Percentiles rank a stretch among this genome's conserved stretches.
Conservation (phyloP, 805 yeast genomes). For the Hanseniaspora clermontiae region DNA sequence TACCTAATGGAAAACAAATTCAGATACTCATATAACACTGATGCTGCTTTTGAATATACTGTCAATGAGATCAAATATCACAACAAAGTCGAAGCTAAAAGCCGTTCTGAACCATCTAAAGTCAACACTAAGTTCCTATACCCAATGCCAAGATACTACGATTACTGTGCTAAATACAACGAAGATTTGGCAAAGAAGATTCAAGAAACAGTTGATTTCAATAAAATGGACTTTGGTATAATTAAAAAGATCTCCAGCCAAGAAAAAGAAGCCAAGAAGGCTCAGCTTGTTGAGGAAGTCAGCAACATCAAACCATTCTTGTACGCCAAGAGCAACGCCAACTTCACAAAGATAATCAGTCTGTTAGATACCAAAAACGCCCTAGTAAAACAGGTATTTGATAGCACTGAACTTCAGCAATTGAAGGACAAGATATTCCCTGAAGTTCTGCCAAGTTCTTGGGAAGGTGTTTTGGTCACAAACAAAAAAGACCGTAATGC, state of each 20-base stretch:
- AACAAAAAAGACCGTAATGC: conserved; percentile 36
- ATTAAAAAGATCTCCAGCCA: conserved; percentile 27
- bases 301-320: conserved; percentile 10
- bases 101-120: conserved; percentile 58
- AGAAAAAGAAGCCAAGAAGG: conserved; percentile 22
- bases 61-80: conserved; percentile 17
- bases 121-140: conserved; percentile 86
- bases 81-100: conserved; percentile 66
- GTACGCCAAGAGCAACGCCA: conserved; percentile 9
- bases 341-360: conserved; percentile 13
- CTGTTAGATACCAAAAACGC: not conserved
- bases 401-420: not conserved
- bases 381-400: conserved; percentile 1
- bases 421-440: conserved; percentile 2
- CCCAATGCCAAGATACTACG: conserved; percentile 71
- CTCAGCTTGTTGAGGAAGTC: conserved; percentile 15
- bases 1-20: conserved; percentile 4
- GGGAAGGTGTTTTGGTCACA: conserved; percentile 25
- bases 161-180: conserved; percentile 29
- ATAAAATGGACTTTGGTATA: conserved; percentile 25
- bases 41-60: conserved; percentile 11
- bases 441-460: conserved; percentile 34
- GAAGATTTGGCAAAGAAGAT: conserved; percentile 28
- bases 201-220: conserved; percentile 35
- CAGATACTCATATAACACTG: conserved; percentile 28